Conservation (phyloP, 31 red algal genomes). For the Asparagopsis taxiformis region DNA sequence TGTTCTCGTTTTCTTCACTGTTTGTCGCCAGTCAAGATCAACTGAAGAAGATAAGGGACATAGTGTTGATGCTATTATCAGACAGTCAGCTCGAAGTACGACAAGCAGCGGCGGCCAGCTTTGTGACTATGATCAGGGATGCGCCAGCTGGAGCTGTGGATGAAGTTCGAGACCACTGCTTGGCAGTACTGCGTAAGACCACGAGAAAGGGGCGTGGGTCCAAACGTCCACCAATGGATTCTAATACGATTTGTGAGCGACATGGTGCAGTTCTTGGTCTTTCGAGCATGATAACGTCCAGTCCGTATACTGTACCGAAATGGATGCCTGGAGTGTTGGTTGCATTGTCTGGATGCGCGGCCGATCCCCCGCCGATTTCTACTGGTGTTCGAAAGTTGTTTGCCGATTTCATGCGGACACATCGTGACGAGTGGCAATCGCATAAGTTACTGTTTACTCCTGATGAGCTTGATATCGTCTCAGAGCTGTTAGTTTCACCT, state of each 20-base stretch:
- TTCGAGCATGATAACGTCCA: conserved; percentile 73
- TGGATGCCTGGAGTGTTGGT: conserved; percentile 91
- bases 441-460: conserved; percentile 69
- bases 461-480: conserved; percentile 81
- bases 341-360: conserved; percentile 73
- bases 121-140: conserved; percentile 86
- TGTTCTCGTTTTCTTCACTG: conserved; percentile 72
- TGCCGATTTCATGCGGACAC: conserved; percentile 92
- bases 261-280: conserved; percentile 87
- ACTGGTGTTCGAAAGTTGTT: conserved; percentile 77
- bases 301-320: conserved; percentile 80
- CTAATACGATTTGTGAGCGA: conserved; percentile 50
- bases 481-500: conserved; percentile 80
- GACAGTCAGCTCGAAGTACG: conserved; percentile 85
- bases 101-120: conserved; percentile 69
- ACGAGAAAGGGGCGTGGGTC: conserved; percentile 24
- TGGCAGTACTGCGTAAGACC: conserved; percentile 36
- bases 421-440: conserved; percentile 91
- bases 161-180: conserved; percentile 23
- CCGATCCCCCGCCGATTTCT: conserved; percentile 87
- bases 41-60: conserved; percentile 41
- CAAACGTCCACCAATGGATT: conserved; percentile 35
- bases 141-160: conserved; percentile 50
- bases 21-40: conserved; percentile 19
- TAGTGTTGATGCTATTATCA: conserved; percentile 58